Base-by-base conservation (phyloP, 2,329 filamentous ascomycete species). In the Hypocrella siamensis region DNA sequence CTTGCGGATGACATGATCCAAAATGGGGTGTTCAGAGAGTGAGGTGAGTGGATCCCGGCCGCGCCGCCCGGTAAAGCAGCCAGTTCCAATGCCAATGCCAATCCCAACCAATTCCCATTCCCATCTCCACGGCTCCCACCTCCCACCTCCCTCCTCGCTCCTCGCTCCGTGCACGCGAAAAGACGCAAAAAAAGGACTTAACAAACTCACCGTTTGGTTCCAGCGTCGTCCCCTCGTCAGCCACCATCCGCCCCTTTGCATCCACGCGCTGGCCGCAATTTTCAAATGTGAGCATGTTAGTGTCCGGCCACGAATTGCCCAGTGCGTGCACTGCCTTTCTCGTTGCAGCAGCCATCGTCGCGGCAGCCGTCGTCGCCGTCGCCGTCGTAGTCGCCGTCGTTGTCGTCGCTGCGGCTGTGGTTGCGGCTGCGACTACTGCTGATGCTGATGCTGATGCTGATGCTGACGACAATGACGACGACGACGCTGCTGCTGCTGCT, bases 211-310 rank as follows among this genome's bases (percentile, higher is more conserved):
- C 90, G 61, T 98, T 92, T 41, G 84, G 65, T 43, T 72, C 69
- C 46, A 94, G 63, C 34, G 76, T 68, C 28, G 84, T 90, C 42
- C 90, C 90, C 59, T 96, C 85, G 52, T 98, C 90, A 38, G 90
- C 83, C 44, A 79, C 70, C 51, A 98, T 67, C 49, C 78, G 77
- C 34, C 81, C 81, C 45, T 86, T 67, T 46, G 27, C 31, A 26
- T 79, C 77, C 35, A 86, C 66, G 35, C 66, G 67, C 31, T 70
- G 71, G 35, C 73, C 70, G 47, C 69, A 74, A 38, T 74, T 74
- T 39, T 83, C 77, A 56, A 96, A 96, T 27, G 72, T 84, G 60
- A 94, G 70, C 75, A 96, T 78, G 54, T 92, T 94, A 32, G 81
- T 79, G 47, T 84, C 75, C 40, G 70, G 64, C 48, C 49, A 51